phyloP scores from a whole-genome alignment of 2,329 filamentous ascomycete genomes.

The Diaporthe australafricana region DNA sequence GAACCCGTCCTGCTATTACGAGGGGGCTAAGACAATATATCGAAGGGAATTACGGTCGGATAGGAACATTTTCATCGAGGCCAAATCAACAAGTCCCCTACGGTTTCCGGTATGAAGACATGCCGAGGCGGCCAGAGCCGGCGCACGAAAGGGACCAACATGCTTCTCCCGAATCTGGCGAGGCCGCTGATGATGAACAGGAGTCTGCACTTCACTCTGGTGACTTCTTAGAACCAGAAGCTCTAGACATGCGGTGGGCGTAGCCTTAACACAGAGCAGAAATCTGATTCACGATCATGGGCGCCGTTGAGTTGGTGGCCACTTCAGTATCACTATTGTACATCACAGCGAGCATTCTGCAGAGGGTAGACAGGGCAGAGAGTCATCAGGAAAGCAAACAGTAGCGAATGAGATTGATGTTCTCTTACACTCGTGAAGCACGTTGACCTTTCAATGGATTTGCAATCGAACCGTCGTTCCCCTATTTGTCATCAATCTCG shows the following conservation, averaged over 20 bases:
- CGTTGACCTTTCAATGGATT: background rate
- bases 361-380: background rate
- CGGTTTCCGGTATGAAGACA: too few species aligned
- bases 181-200: background rate
- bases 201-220: background rate
- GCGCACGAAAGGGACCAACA: background rate
- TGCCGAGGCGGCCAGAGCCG: background rate
- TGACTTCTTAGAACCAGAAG: background rate
- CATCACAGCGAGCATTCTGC: background rate
- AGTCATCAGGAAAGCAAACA: background rate
- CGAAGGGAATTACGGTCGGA: background rate
- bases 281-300: too few species aligned
- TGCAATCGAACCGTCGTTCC: background rate
- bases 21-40: background rate
- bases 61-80: too few species aligned
- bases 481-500: background rate
- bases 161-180: background rate
- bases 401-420: background rate
- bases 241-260: background rate
- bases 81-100: too few species aligned
- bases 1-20: too few species aligned
- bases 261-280: too few species aligned
- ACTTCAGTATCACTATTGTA: background rate
- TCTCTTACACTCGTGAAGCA: too few species aligned
- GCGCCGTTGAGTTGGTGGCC: background rate